phyloP scores from a whole-genome alignment of 1,284 basidiomycete genomes.

The Agroathelia rolfsii region DNA sequence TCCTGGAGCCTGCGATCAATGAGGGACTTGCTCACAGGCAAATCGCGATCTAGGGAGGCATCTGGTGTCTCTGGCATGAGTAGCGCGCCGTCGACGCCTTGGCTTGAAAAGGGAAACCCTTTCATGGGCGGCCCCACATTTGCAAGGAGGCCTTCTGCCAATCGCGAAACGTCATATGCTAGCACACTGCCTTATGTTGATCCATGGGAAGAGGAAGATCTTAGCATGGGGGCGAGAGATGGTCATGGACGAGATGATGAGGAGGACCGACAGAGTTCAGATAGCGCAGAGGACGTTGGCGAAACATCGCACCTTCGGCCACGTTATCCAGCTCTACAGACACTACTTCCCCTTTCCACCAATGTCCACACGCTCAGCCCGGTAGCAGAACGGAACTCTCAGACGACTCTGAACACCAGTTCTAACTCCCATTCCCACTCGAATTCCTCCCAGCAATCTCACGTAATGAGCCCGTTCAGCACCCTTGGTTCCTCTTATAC shows the following conservation, averaged over 20 bases:
- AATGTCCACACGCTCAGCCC: slow-evolving; percentile 26
- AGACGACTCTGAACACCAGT: slow-evolving; percentile 23
- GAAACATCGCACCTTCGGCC: slow-evolving; percentile 13
- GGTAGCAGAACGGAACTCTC: slow-evolving; percentile 25
- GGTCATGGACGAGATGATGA: slow-evolving; percentile 15
- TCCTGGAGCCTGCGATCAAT: slow-evolving; percentile 48
- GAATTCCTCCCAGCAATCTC: slow-evolving; percentile 12
- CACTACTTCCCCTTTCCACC: slow-evolving; percentile 21
- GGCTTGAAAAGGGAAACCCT: slow-evolving; percentile 43
- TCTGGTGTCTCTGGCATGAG: slow-evolving; percentile 24
- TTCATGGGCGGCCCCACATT: slow-evolving; percentile 33
- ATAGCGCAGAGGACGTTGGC: slow-evolving; percentile 18
- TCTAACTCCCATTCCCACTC: slow-evolving; percentile 20
- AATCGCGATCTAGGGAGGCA: slow-evolving; percentile 22
- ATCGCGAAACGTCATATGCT: slow-evolving; percentile 30
- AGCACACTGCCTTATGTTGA: slow-evolving; percentile 36
- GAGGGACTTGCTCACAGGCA: slow-evolving; percentile 29
- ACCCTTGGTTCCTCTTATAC: slow-evolving; percentile 15
- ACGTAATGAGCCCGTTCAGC: slow-evolving; percentile 20
- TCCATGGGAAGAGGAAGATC: slow-evolving; percentile 49
- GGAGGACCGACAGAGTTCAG: slow-evolving; percentile 4
- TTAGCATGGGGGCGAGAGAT: slow-evolving; percentile 25
- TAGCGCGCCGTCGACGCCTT: slow-evolving; percentile 23
- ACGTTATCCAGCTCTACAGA: slow-evolving; percentile 17
- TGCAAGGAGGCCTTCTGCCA: slow-evolving; percentile 21